Evolutionary conservation across 129 eudicot species (phyloP).

Genomic region (Centella asiatica): DNA sequence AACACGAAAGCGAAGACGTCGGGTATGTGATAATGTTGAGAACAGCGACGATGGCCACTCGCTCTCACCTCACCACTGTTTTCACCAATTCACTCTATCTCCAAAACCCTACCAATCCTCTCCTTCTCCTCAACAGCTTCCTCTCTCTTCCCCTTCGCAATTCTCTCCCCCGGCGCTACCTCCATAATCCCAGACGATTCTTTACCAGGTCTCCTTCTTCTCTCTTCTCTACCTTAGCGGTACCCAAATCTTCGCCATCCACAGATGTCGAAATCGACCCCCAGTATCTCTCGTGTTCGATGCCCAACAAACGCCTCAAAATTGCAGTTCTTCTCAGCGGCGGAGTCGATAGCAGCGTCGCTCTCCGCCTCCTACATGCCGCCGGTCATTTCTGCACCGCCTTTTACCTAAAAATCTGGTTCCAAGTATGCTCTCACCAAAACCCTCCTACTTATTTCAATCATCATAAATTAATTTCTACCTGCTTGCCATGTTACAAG

Average conservation of each 20-base stretch:
- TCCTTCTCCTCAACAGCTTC: not conserved
- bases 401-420: slow-evolving; percentile 92
- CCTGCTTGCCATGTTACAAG: too few species aligned
- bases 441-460: not conserved
- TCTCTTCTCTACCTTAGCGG: slow-evolving; percentile 3
- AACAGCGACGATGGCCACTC: slow-evolving; percentile 12
- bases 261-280: slow-evolving; percentile 27
- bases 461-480: not conserved
- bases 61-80: slow-evolving; percentile 14
- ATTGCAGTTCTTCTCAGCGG: slow-evolving; percentile 90
- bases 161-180: not conserved
- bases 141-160: not conserved
- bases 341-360: slow-evolving; percentile 95
- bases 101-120: not conserved
- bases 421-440: slow-evolving; percentile 37
- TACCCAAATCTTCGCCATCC: slow-evolving; percentile 4
- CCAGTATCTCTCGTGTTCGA: slow-evolving; percentile 46
- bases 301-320: slow-evolving; percentile 50
- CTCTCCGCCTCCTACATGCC: slow-evolving; percentile 82
- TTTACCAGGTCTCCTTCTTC: not conserved
- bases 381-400: slow-evolving; percentile 97
- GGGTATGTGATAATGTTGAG: too few species aligned
- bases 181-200: not conserved
- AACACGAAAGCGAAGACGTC: too few species aligned
- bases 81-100: not conserved